These are phyloP conservation scores for Chloranthus sessilifolius DNA, from an alignment of 164 flowering plant genomes.

Conservation along the genomic window DNA sequence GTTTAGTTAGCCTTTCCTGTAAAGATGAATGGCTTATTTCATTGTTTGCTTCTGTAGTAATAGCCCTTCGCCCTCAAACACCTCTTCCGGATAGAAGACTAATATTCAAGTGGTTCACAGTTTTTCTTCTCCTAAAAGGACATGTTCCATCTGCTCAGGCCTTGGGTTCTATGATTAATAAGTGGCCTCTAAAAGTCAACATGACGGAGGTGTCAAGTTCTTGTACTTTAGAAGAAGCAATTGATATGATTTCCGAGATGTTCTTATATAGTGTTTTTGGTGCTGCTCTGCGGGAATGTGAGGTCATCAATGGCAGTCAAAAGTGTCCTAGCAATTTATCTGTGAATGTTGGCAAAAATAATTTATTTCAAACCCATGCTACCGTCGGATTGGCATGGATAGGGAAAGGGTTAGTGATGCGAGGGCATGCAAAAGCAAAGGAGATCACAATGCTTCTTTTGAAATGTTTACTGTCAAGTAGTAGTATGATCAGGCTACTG, in stretches of 20 bases:
- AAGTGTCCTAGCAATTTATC: constrained; percentile 18
- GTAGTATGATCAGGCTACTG: constrained; percentile 5
- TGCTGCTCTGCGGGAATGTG: constrained; percentile 8
- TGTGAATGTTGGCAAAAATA: constrained; percentile 11
- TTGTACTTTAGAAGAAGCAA: constrained; percentile 55
- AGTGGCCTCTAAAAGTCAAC: constrained; percentile 35
- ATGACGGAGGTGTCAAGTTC: constrained; percentile 21
- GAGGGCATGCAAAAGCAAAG: constrained; percentile 77
- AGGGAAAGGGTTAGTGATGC: constrained; percentile 91
- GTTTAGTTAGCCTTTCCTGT: constrained; percentile 19
- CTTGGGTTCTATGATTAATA: constrained; percentile 83
- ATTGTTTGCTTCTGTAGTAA: constrained; percentile 67
- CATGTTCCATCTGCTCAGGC: constrained; percentile 81
- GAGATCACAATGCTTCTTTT: constrained; percentile 53
- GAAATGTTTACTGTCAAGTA: constrained; percentile 40
- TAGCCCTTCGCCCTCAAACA: constrained; percentile 66
- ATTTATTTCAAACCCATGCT: constrained; percentile 36
- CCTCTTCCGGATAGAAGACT: constrained; percentile 39
- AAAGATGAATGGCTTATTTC: constrained; percentile 65
- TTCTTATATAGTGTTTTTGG: constrained; percentile 18
- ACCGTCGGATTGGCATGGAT: constrained; percentile 84
- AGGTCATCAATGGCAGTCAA: constrained; percentile 14
- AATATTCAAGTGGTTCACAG: constrained; percentile 36
- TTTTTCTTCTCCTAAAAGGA: constrained; percentile 40
- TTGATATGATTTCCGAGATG: constrained; percentile 39